Evolutionary conservation across 129 eudicot species (phyloP), one percentile per base, ranked within the genome.

Genomic region (Rutidosis leptorrhynchoides): DNA sequence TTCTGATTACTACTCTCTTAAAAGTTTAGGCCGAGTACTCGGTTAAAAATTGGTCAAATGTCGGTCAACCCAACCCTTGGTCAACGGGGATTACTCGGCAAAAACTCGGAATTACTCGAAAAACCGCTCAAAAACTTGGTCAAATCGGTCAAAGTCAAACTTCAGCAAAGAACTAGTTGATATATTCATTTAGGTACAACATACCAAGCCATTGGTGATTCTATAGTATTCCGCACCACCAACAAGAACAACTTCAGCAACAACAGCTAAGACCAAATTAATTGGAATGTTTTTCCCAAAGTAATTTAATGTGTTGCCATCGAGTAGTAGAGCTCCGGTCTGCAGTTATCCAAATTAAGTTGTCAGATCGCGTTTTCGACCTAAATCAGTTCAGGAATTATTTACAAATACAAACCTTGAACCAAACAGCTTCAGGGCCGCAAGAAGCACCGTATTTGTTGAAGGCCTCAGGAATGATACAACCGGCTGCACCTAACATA

Each of bases 361-460:
- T 19, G 6, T 16, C 16, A 72, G 30, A 25, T 7, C 21, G 62
- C 32, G 10, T 11, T 24, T 24, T 21, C 16, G n/a, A 46, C 30
- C 46, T 6, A 20, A 10, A 16, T 29, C 45, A 21, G 15, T 28
- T 45, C 6, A 11, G 14, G 20, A 46, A 23, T n/a, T 57, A 51
- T 12, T 52, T n/a, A n/a, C n/a, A n/a, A n/a, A n/a, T 58, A 58
- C 7, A 6, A 71, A 93, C 99, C 95, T 93, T 93, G 83, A 93
- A 93, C 99, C 99, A 93, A 69, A 93, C 99, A 75, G 99, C 99
- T 84, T 93, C 99, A 62, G 99, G 99, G 58, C 96, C 99, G 73
- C 99, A 93, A 80, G 72, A 55, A 35, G 99, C 99, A 35, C 99
- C 99, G 26, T 70, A 93, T 57, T 89, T 93, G 99, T 93, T 93